These are phyloP conservation scores for Rhizophora mangle DNA, from an alignment of 345 rosid species.

Conservation along the genomic window DNA sequence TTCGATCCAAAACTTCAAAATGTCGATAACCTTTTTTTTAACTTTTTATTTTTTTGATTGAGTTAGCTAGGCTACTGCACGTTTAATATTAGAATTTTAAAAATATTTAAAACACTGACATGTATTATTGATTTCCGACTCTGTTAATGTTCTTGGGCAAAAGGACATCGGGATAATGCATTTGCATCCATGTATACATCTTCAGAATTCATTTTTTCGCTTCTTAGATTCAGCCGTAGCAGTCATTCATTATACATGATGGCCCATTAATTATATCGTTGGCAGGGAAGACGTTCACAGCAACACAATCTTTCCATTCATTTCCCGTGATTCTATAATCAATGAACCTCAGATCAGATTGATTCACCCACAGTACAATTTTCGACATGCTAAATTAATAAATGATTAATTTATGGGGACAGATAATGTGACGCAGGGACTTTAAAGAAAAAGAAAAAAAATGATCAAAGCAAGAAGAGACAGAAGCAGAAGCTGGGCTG, in stretches of 20 bases:
- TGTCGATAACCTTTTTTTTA: too few relatives aligned
- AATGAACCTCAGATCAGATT: not conserved
- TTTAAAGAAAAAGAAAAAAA: not conserved
- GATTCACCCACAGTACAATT: not conserved
- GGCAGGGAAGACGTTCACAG: not conserved
- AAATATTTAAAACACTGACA: too few relatives aligned
- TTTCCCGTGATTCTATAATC: not conserved
- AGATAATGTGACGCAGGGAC: too few relatives aligned
- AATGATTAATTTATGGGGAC: not conserved
- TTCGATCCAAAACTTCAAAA: too few relatives aligned
- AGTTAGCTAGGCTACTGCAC: too few relatives aligned
- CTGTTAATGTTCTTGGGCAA: too few relatives aligned
- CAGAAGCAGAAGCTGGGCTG: not conserved
- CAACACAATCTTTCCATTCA: constrained; percentile 11
- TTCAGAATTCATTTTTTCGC: not conserved
- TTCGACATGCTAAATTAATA: not conserved
- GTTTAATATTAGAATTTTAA: too few relatives aligned
- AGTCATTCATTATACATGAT: constrained; percentile 3
- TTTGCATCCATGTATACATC: too few relatives aligned
- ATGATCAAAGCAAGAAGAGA: not conserved
- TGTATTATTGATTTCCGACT: too few relatives aligned
- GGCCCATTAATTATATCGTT: constrained; percentile 16
- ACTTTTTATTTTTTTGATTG: too few relatives aligned
- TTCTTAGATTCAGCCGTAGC: not conserved
- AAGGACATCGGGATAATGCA: too few relatives aligned